Conservation (phyloP, 257 asterid species). For the Paraleonurus japonicus region DNA sequence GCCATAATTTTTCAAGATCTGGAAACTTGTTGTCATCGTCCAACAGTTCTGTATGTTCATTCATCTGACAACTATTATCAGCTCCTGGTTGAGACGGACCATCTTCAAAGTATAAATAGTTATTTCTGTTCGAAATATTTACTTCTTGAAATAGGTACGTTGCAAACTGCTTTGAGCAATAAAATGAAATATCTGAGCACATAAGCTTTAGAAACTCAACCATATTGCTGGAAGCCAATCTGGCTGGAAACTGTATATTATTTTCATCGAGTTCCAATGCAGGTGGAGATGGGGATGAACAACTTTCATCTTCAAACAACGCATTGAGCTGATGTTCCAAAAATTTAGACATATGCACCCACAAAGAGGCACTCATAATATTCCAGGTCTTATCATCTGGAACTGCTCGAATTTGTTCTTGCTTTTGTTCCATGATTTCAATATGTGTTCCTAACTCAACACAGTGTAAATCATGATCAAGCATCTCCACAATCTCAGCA, state of each 20-base stretch:
- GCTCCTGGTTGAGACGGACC: constrained; percentile 35
- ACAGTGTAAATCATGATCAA: constrained; percentile 41
- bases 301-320: constrained; percentile 37
- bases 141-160: constrained; percentile 55
- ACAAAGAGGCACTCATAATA: constrained; percentile 50
- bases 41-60: constrained; percentile 34
- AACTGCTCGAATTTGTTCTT: constrained; percentile 44
- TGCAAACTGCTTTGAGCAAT: constrained; percentile 65
- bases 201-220: constrained; percentile 45
- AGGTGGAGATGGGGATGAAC: constrained; percentile 33
- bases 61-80: constrained; percentile 30
- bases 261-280: constrained; percentile 31
- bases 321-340: constrained; percentile 50
- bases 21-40: constrained; percentile 33
- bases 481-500: constrained; percentile 43
- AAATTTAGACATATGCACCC: constrained; percentile 63
- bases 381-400: constrained; percentile 59
- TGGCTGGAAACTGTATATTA: constrained; percentile 29
- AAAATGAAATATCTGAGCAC: constrained; percentile 53
- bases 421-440: constrained; percentile 34
- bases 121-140: constrained; percentile 36
- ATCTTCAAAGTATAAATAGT: constrained; percentile 43
- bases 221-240: constrained; percentile 38
- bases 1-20: constrained; percentile 55
- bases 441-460: constrained; percentile 37